Percentiles rank a stretch among this genome's conserved stretches.
phyloP scores from a whole-genome alignment of 495 filamentous ascomycete genomes.

The Cudoniella acicularis region DNA sequence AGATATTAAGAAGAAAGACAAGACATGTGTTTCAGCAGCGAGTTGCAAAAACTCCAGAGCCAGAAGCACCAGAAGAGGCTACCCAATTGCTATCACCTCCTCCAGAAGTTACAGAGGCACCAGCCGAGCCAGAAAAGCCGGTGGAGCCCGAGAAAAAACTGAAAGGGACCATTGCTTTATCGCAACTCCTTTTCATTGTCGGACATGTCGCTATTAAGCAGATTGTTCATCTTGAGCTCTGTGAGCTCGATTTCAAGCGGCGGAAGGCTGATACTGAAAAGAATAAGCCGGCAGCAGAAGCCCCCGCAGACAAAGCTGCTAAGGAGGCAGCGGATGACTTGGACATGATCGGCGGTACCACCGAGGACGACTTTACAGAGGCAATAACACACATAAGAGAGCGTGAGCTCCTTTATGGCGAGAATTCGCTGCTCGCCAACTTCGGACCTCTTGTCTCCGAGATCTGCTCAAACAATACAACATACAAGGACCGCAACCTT shows the following conservation, averaged over 20 bases:
- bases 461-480: constrained; percentile 90
- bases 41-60: constrained; percentile 26
- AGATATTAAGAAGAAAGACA: constrained; percentile 85
- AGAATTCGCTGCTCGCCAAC: constrained; percentile 76
- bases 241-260: constrained; percentile 95
- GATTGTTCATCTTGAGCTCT: constrained; percentile 98
- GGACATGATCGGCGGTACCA: constrained; percentile 94
- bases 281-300: constrained; percentile 42
- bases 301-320: constrained; percentile 47
- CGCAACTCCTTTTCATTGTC: constrained; percentile 91
- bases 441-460: constrained; percentile 90
- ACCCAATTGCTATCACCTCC: constrained; percentile 21
- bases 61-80: constrained; percentile 21
- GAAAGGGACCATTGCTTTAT: constrained; percentile 68
- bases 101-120: constrained; percentile 26
- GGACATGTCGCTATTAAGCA: constrained; percentile 98
- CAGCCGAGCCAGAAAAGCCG: constrained; percentile 12
- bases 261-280: constrained; percentile 94
- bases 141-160: constrained; percentile 34
- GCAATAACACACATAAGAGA: constrained; percentile 93
- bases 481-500: constrained; percentile 79
- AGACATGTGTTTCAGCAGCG: constrained; percentile 63
- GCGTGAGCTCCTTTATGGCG: constrained; percentile 85
- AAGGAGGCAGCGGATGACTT: constrained; percentile 75
- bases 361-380: constrained; percentile 97